A percentile compares a stretch with the other conserved stretches of the same genome.
These are phyloP conservation scores for Galerina marginata DNA, from an alignment of 768 basidiomycete genomes.

Conservation along the genomic window DNA sequence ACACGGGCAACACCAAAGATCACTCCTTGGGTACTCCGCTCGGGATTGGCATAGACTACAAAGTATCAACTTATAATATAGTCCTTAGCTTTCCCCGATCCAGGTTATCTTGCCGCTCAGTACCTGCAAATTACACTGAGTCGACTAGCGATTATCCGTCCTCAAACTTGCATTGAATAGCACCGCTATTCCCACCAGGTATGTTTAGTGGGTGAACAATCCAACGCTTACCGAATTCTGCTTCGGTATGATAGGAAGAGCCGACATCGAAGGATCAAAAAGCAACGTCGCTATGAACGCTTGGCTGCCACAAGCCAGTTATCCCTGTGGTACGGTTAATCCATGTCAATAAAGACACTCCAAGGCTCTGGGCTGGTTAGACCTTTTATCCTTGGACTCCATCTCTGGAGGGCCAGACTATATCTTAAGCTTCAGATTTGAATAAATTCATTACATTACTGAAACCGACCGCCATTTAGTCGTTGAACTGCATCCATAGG, in stretches of 20 bases:
- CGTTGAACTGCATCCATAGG: slow-evolving; percentile 16
- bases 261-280: slow-evolving; percentile 85
- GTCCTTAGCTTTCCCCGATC: not conserved
- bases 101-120: not conserved
- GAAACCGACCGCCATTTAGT: slow-evolving; percentile 17
- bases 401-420: no score
- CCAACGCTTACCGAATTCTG: slow-evolving; percentile 82
- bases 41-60: slow-evolving; percentile 9
- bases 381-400: not conserved
- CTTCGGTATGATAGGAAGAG: slow-evolving; percentile 84
- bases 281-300: slow-evolving; percentile 85
- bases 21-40: slow-evolving; percentile 6
- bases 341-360: slow-evolving; percentile 52
- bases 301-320: slow-evolving; percentile 85
- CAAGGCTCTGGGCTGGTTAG: slow-evolving; percentile 52
- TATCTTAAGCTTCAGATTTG: no score
- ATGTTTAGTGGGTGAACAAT: slow-evolving; percentile 73
- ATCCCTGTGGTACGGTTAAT: slow-evolving; percentile 62
- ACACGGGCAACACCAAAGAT: slow-evolving; percentile 7
- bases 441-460: no score
- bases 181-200: slow-evolving; percentile 8
- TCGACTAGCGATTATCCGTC: slow-evolving; percentile 2
- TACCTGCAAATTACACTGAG: not conserved
- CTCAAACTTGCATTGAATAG: not conserved
- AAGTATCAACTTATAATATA: not conserved